Evolutionary conservation across 257 asterid species (phyloP), one percentile per base, ranked within the genome.

Genomic region (Thymus mandschuricus): DNA sequence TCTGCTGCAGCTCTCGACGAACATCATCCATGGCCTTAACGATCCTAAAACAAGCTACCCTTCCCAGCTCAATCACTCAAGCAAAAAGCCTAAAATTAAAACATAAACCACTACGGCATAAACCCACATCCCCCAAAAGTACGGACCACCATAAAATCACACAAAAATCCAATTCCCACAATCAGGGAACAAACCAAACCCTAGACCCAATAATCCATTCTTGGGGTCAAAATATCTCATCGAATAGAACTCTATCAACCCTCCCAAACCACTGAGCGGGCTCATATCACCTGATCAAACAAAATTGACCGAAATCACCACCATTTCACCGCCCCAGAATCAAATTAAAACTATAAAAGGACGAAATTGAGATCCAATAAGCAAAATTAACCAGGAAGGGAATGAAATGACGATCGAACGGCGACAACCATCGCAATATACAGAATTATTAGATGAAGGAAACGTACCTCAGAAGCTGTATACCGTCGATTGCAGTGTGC

Each of bases 1-100:
- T 95, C 87, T 82, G 98, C 73, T 87, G 98, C 76, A 84, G 63
- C 73, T 90, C 98, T 46, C 85, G 97, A 79, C 74, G 85, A 81
- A 86, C 81, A 82, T 87, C 91, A 27, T 83, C 84, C 99, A 95
- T 95, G 41, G 33, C 56, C 79, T 68, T 28, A 34, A 66, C 35
- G 60, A 44, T 38, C 72, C 76, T 83, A 75, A 64, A 78, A 56
- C 21, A 63, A 29, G 59, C 74, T 66, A 60, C 62, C 59, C 15
- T 78, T 50, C 64, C 75, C 70, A 58, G 72, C 85, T 50, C 76
- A 54, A 64, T 63, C 58, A 60, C 79, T 61, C 81, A 74, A 44
- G 66, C 70, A 27, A 40, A 76, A 55, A 74, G 29, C 63, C 76
- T 72, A 70, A 51, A 30, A 60, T 75, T 64, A 61, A 66, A 72